Evolutionary conservation across 495 filamentous ascomycete species (phyloP).

Genomic region (Lichenothelia convexa): DNA sequence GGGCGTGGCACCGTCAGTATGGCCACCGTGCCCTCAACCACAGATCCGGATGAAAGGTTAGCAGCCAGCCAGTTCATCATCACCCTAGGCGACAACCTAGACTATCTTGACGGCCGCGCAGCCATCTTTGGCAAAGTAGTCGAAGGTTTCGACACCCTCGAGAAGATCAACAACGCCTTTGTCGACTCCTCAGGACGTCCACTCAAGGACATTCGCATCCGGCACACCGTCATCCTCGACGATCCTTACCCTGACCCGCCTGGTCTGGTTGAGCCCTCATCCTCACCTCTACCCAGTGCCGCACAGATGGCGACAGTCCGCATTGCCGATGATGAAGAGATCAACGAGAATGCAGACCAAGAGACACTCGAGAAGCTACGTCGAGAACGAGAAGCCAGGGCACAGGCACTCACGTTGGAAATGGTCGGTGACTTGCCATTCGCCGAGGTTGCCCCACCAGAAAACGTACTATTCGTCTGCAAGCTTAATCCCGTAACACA

Average conservation of each 20-base stretch:
- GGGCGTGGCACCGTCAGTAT: slow-evolving; percentile 86
- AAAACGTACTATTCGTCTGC: slow-evolving; percentile 96
- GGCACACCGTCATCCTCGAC: slow-evolving; percentile 76
- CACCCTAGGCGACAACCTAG: slow-evolving; percentile 69
- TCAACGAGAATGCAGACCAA: slow-evolving; percentile 60
- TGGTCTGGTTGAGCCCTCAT: slow-evolving; percentile 53
- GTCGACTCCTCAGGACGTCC: slow-evolving; percentile 70
- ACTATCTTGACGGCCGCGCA: slow-evolving; percentile 76
- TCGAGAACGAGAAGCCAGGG: slow-evolving; percentile 78
- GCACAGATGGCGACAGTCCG: slow-evolving; percentile 80
- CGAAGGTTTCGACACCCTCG: slow-evolving; percentile 78
- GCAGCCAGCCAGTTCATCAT: slow-evolving; percentile 83
- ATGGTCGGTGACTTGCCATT: slow-evolving; percentile 98
- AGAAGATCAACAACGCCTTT: slow-evolving; percentile 83
- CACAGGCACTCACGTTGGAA: slow-evolving; percentile 85
- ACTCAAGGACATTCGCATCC: slow-evolving; percentile 79
- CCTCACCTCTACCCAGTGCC: slow-evolving; percentile 64
- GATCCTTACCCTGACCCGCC: slow-evolving; percentile 71
- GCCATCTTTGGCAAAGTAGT: slow-evolving; percentile 91
- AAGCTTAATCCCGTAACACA: slow-evolving; percentile 93
- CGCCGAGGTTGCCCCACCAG: slow-evolving; percentile 92
- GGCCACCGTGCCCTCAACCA: slow-evolving; percentile 61
- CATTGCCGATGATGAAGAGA: slow-evolving; percentile 73
- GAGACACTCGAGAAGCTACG: slow-evolving; percentile 61
- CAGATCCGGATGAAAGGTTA: slow-evolving; percentile 62